Evolutionary conservation across 768 basidiomycete species (phyloP), one percentile per base, ranked within the genome.

Genomic region (Lactifluus volemus): DNA sequence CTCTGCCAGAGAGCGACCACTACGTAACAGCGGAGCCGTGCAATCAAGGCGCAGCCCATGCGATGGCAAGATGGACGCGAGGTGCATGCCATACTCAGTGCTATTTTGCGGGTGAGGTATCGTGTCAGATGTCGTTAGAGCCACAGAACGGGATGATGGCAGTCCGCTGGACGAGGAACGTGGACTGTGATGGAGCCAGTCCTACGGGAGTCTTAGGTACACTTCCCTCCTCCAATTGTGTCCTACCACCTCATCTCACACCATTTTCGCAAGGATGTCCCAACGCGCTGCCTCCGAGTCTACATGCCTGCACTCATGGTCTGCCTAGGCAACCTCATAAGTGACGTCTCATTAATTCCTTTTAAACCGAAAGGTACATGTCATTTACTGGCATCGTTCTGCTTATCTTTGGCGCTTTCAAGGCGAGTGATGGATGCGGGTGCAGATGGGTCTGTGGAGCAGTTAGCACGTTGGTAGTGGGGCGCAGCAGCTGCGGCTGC

Each of bases 281-380:
- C 95, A 1, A 83, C 84, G 15, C 78, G 79, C 21, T 82, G 97
- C 30, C 77, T 97, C 25, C 25, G 1, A 25, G 25, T 25, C 65
- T 98, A 93, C 75, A 79, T 86, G 39, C 95, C 92, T 1, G 96
- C 96, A 1, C 80, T 96, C 65, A 98, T 96, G 0, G 98, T 99
- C 70, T 97, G 96, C 63, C 81, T 92, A 69, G 92, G 93, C 12
- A 95, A 98, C 76, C 86, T 95, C 63, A 55, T 96, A 56, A 97
- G 97, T 49, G 97, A 97, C 34, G 78, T 98, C 68, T 96, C 97
- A 0, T 81, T 99, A 39, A 67, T 94, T 11, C 93, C 93, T 98
- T 76, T 92, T 93, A 77, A 82, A 94, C 66, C 72, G 82, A 3
- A 73, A 73, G 12, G 93, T 92, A 9, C 79, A 84, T 39, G 71